Base-by-base conservation (phyloP, 2,329 filamentous ascomycete genomes). In the Claviceps spartinae region DNA sequence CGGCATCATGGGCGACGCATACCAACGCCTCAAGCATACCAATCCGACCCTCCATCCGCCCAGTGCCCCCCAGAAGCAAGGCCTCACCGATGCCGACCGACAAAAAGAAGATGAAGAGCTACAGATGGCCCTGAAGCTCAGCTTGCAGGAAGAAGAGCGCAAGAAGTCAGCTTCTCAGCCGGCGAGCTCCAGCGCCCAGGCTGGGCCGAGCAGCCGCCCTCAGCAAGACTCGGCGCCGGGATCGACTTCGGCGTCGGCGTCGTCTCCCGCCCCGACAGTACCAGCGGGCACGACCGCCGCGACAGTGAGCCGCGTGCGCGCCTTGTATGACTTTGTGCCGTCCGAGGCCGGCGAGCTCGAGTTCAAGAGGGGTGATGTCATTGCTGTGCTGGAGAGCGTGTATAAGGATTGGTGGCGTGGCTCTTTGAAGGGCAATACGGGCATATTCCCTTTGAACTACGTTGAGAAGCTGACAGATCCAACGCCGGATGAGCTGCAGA, bases 401-500 rank as follows among this genome's bases (percentile, higher is more conserved):
- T 98, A 94, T 72, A 98, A 97, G 69, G 93, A 98, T 68, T 98
- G 93, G 93, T 98, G 93, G 93, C 91, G 95, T 61, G 93, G 93
- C 1, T 95, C 90, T 43, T 73, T 98, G 54, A 83, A 90, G 64
- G 93, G 93, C 20, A 88, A 96, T 68, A 96, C 89, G 6, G 93
- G 93, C 60, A 98, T 98, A 58, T 98, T 98, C 69, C 93, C 93
- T 6, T 78, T 98, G 58, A 98, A 98, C 71, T 98, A 98, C 63
- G 93, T 98, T 16, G 93, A 98, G 72, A 98, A 98, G 69, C 74
- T 98, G 57, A 83, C 90, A 52, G 93, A 98, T 63, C 93, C 93
- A 5, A 97, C 93, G 0, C 83, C 84, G 18, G 91, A 97, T 59
- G 93, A 98, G 74, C 69, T 98, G 59, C 89, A 96, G 69, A 82